Percentiles rank a stretch among this genome's conserved stretches.
Conservation (phyloP, 352 stramenopile genomes). For the Salisapilia sapeloensis region DNA sequence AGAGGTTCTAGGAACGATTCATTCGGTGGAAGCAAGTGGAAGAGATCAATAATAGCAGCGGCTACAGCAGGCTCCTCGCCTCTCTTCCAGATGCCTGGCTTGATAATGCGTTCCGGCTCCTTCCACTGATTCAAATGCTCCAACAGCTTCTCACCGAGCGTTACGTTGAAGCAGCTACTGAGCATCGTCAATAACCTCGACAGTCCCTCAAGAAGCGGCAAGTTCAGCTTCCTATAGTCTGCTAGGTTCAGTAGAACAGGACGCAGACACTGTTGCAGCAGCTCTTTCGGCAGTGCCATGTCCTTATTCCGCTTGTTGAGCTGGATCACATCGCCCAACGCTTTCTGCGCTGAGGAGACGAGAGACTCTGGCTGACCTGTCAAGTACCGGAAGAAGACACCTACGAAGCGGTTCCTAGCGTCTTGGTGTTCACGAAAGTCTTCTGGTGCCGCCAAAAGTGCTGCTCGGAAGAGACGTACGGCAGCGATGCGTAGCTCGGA, state of each 20-base stretch:
- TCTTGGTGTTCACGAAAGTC: slow-evolving; percentile 78
- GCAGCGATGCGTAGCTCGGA: slow-evolving; percentile 76
- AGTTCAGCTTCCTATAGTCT: slow-evolving; percentile 93
- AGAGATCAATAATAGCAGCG: slow-evolving; percentile 92
- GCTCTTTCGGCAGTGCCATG: slow-evolving; percentile 85
- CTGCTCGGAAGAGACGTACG: slow-evolving; percentile 74
- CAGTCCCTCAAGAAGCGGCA: slow-evolving; percentile 89
- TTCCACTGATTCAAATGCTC: slow-evolving; percentile 92
- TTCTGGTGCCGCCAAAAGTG: slow-evolving; percentile 64
- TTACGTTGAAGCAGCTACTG: slow-evolving; percentile 96
- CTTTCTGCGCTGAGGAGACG: slow-evolving; percentile 62
- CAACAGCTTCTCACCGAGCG: slow-evolving; percentile 92
- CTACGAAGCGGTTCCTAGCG: slow-evolving; percentile 70
- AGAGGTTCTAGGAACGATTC: slow-evolving; percentile 91
- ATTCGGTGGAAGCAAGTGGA: slow-evolving; percentile 89
- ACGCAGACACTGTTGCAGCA: slow-evolving; percentile 91
- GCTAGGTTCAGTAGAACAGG: slow-evolving; percentile 93
- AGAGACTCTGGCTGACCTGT: slow-evolving; percentile 72
- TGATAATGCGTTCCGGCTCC: slow-evolving; percentile 80
- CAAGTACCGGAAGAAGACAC: slow-evolving; percentile 83
- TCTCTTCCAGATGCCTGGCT: slow-evolving; percentile 84
- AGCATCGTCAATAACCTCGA: slow-evolving; percentile 87
- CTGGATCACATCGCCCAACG: slow-evolving; percentile 66
- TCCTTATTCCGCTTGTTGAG: slow-evolving; percentile 81
- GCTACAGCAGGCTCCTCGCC: slow-evolving; percentile 92